Base-by-base conservation (phyloP, 352 stramenopile species). In the Phytophthora colocasiae region DNA sequence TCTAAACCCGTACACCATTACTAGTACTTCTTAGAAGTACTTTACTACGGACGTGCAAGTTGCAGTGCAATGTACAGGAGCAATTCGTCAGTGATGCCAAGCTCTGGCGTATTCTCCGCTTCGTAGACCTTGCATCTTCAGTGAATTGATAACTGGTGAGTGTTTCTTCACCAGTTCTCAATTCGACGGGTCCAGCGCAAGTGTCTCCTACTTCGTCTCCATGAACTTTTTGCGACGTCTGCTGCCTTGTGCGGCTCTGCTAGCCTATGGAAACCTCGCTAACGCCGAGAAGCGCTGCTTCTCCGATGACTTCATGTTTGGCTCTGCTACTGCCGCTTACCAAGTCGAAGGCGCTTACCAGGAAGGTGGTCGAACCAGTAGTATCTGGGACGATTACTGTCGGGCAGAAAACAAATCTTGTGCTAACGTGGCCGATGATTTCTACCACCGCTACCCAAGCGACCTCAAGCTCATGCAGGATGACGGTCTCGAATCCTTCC, bases 381-480 rank as follows among this genome's bases (percentile, higher is more conserved):
- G 75, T 68, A 98, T 98, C 58, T 98, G 94, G 94, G 94, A 98
- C 81, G 85, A 81, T 36, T 98, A 91, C 66, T 90, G 78, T 41
- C 69, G 74, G 26, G 76, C 78, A 27, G 89, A 81, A 8, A 67
- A 90, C 63, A 68, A 77, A 11, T 79, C 96, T 40, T 96, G 65
- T 15, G 93, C 89, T n/a, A 84, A 97, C 64, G 69, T 97, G 11
- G 91, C 91, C 2, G 92, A 90, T 68, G 92, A 98, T 79, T 90
- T 97, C 59, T 98, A 97, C 66, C 81, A 98, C 76, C 75, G 79
- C 51, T 97, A 89, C 64, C 67, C 90, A 38, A 70, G 97, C 41
- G 96, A 99, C 73, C 81, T 99, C 32, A 58, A 86, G 59, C 70
- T 98, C 19, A 98, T 98, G 91, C 82, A 91, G 55, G 69, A 79